phyloP scores from a whole-genome alignment of 2,329 filamentous ascomycete genomes.

The Colletotrichum higginsianum region DNA sequence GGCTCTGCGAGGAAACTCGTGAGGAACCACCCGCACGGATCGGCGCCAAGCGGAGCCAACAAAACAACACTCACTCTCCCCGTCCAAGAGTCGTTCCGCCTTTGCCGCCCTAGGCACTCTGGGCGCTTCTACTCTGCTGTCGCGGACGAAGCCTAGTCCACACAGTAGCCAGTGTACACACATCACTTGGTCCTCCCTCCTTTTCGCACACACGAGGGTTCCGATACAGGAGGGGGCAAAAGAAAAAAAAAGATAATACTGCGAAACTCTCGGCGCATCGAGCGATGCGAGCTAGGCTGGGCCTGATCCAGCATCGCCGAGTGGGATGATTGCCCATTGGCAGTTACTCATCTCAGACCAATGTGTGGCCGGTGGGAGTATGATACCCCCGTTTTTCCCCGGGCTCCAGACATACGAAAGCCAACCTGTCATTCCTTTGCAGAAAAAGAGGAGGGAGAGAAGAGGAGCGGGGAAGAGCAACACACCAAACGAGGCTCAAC shows the following conservation, averaged over 20 bases:
- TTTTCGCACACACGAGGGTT: background rate
- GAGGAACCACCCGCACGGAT: conserved; percentile 9
- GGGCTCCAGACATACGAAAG: background rate
- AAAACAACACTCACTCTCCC: background rate
- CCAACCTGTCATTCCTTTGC: background rate
- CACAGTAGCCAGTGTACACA: no score
- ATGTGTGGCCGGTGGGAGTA: background rate
- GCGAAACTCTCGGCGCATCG: conserved; percentile 15
- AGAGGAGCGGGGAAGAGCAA: background rate
- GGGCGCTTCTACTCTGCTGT: background rate
- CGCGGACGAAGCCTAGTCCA: conserved; percentile 12
- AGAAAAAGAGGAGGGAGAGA: no score
- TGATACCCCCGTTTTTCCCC: background rate
- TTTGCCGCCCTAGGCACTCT: background rate
- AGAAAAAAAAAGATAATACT: background rate
- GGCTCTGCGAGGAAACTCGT: background rate
- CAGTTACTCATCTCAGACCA: background rate
- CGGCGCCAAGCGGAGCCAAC: background rate
- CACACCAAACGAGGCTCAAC: background rate
- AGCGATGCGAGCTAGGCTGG: background rate
- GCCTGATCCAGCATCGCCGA: background rate
- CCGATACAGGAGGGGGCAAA: no score
- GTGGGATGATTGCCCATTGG: conserved; percentile 14
- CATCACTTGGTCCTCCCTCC: background rate
- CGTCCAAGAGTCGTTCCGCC: background rate